Evolutionary conservation across 768 basidiomycete genomes (phyloP), one percentile per base, ranked within the genome.

Genomic region (Boletus pseudo-olivaceus): DNA sequence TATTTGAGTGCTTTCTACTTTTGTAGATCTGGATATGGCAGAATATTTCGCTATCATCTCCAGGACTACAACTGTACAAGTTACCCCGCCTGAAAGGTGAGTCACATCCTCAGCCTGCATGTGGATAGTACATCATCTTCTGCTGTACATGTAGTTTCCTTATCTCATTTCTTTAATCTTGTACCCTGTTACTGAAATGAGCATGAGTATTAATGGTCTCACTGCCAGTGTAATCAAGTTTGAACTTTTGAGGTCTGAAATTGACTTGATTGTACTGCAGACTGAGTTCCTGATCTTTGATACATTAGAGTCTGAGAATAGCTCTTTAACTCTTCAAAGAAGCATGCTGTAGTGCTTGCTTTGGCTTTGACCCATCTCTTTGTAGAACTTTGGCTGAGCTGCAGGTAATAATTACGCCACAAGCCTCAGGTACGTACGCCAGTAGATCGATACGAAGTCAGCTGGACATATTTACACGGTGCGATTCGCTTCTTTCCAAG

Each of bases 11-110:
- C 8, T 34, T 14, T 14, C 14, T 50, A 19, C 47, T 26, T 48
- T 49, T 54, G 54, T 57, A 34, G 53, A 17, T 30, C 32, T 53
- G 32, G 35, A 5, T 1, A 23, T 41, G 46, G 44, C 34, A 47
- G 10, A 0, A 37, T 26, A 12, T n/a, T 17, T 10, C 8, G 8
- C 15, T 49, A 49, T 60, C 34, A 2, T 59, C 1, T 30, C 37
- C 32, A 38, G 57, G n/a, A 3, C 47, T 56, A 46, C 50, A 44
- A 27, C 1, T 51, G 51, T 44, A 48, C 4, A 26, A n/a, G 20
- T 0, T 37, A 11, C 2, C 20, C 20, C 12, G 9, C 1, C 1
- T 1, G 6, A 27, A 39, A 34, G 30, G 38, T 42, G 10, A 41
- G 40, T 27, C 19, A 5, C 10, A 19, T n/a, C 3, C 12, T 19